Evolutionary conservation across 2,329 filamentous ascomycete genomes (phyloP).

Genomic region (Fusarium sp.): DNA sequence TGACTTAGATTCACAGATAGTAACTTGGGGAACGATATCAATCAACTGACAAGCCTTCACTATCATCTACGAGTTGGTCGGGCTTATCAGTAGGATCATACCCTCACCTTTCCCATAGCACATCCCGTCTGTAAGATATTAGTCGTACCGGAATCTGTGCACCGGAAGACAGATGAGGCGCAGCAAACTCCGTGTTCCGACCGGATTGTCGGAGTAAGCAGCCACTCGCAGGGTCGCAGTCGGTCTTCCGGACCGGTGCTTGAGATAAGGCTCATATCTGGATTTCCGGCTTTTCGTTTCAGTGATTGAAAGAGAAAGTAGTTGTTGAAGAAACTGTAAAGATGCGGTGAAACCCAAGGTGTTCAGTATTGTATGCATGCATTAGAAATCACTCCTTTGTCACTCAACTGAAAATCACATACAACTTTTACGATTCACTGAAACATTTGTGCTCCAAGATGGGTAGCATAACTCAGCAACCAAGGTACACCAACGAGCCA

Average conservation of each 20-base stretch:
- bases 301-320: rapidly evolving
- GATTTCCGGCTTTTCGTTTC: not conserved
- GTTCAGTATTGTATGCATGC: not conserved
- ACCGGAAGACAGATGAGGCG: not conserved
- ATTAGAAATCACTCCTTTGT: not conserved
- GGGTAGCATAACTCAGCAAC: not conserved
- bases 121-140: not conserved
- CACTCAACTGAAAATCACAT: not conserved
- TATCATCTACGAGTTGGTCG: rapidly evolving
- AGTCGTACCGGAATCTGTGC: not conserved
- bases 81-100: not conserved
- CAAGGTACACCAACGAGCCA: not conserved
- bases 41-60: not conserved
- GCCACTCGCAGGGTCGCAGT: not conserved
- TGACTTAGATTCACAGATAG: not conserved
- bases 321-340: not conserved
- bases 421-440: not conserved
- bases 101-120: rapidly evolving
- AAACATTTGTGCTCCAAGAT: not conserved
- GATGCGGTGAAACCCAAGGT: not conserved
- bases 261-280: no score
- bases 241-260: not conserved
- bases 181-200: not conserved
- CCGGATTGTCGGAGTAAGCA: not conserved
- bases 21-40: no score